Evolutionary conservation across 371 early-diverging fungal species (phyloP), one percentile per base, ranked within the genome.

Genomic region (Mortierella sp.): DNA sequence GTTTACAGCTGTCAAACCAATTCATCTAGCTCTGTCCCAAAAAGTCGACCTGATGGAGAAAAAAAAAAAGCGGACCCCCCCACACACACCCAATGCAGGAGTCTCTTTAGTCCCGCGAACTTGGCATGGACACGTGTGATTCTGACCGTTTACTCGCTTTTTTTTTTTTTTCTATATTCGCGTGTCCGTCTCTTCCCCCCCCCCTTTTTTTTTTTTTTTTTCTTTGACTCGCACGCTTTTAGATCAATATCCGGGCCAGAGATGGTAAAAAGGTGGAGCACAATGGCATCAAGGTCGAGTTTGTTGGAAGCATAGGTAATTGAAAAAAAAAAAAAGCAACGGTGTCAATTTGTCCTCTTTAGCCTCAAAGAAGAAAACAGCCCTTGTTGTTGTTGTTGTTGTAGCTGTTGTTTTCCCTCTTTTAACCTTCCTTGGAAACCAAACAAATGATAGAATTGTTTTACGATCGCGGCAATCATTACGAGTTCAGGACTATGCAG

Each of bases 251-350:
- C 56, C 89, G 94, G 45, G 89, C 96, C 50, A 87, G 89, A 77
- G 96, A 98, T 73, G 97, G 97, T 37, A 96, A 96, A 83, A 90
- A 88, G 65, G 79, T 98, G 52, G 97, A 97, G 81, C 99, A 99
- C 86, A 93, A 97, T 58, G 98, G 98, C 58, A 97, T 99, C 73
- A 97, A 96, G 67, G 93, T 97, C 29, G 97, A 99, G 80, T 97
- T 98, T 75, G 91, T 98, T n/a, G 98, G 98, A 26, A 89, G 93
- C 77, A 97, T 97, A 75, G 96, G 96, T 93, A 89, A 55, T 18
- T 55, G 55, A 19, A n/a, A 83, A 57, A 26, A n/a, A 16, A 16
- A 15, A 14, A 48, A n/a, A 12, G 16, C 44, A 26, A 53, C 51
- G n/a, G n/a, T 37, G 52, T 14, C 16, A 53, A 46, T 58, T n/a